Base-by-base conservation (phyloP, 2,329 filamentous ascomycete species). In the Falciphora oryzae region DNA sequence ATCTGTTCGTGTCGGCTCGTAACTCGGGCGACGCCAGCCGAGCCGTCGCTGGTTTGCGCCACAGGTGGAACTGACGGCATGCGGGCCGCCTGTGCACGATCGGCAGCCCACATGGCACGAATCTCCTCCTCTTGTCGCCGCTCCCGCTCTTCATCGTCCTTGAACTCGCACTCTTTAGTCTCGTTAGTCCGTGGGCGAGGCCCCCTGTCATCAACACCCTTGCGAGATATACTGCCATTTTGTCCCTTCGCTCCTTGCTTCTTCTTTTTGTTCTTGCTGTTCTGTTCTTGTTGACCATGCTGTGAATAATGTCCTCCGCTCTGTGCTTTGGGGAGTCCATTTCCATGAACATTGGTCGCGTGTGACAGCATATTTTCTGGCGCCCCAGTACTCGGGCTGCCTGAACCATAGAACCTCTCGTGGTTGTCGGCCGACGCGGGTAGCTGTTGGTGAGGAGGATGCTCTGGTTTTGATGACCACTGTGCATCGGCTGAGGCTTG, bases 71-170 rank as follows among this genome's bases (percentile, higher is more conserved):
- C 76, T 69, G 72, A 67, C 18, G 44, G 44, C 64, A 70, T 59
- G 4, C 71, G 69, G 1, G 71, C 70, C 13, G 70, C 63, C 16
- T 71, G 70, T 22, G 57, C 66, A 35, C 71, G 70, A 27, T 73
- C 70, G 29, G 72, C 70, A 27, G 72, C 72, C 73, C 73, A 74
- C 73, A 74, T 75, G n/a, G 70, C 71, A 16, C 70, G 72, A 27
- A 73, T 73, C 58, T 70, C 70, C 28, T 73, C 69, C 57, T 72
- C 73, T 65, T 73, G 70, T 3, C 68, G 71, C 32, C 70, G 71
- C 56, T 70, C 68, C 62, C 71, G 68, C 57, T 73, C 70, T 61
- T 73, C 73, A 7, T 69, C 67, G 50, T 68, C 64, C 35, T 71
- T 67, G 28, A 25, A 27, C 50, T 71, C 69, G 57, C 68, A 68